Base-by-base conservation (phyloP, 2,329 filamentous ascomycete species). In the Volutella citrinella region DNA sequence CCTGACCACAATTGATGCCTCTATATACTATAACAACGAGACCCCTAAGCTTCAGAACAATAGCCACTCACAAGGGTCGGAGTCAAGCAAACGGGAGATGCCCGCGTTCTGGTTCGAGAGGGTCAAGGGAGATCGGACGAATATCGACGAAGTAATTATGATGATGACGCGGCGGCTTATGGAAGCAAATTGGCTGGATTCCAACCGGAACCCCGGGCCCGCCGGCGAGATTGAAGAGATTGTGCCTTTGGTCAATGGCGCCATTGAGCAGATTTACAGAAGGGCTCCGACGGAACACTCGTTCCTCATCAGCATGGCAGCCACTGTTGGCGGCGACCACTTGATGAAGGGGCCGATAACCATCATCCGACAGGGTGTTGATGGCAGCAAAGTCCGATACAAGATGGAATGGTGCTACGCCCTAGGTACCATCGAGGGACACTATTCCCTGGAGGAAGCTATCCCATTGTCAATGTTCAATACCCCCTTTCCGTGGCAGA, bases 281-380 rank as follows among this genome's bases (percentile, higher is more conserved):
- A 65, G 69, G 27, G 72, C 76, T 1, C 56, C 63, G 2, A 72
- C 66, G 10, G 68, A 72, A 6, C 69, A 80, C 49, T 65, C 69
- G 0, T 80, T 82, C 44, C 58, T 82, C 10, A 72, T 79, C 44
- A 81, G 80, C 48, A 54, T 81, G 6, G 69, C 76, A 0, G 75
- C 74, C 5, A 62, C 82, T 10, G 70, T 69, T 1, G 78, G 78
- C 8, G 72, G 72, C 5, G 67, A 62, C 30, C 56, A 71, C 18
- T 61, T 81, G 30, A 68, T 74, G 58, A 62, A 63, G 10, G 57
- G 59, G 6, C 54, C 62, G 14, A 61, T 60, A 15, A 52, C 63
- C 27, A 60, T 61, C 34, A 60, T 72, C 13, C 66, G 70, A 10
- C 36, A 71, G 15, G 68, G 71, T n/a, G 57, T 64, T 14, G 51